These are phyloP conservation scores for Blastobotrys muscicola DNA, from an alignment of 805 yeast genomes.

Conservation along the genomic window DNA sequence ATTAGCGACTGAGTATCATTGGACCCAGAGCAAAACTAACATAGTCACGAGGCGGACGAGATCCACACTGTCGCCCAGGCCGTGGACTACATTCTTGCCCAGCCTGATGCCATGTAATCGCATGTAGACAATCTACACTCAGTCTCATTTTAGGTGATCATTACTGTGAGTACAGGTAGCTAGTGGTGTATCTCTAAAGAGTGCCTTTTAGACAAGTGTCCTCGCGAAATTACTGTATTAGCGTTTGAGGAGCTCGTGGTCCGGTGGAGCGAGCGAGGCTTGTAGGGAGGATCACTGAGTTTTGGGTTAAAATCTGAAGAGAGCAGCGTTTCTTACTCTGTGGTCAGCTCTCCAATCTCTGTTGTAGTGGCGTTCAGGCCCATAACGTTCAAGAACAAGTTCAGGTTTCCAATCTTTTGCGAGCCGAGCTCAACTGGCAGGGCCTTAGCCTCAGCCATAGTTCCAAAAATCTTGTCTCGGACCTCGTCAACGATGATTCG, in stretches of 20 bases:
- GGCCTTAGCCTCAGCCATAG: conserved; percentile 62
- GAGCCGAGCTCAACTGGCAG: conserved; percentile 43
- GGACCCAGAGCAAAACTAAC: no score
- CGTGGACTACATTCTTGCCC: conserved; percentile 68
- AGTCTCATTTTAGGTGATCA: no score
- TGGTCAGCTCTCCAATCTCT: conserved; percentile 65
- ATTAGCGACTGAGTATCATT: no score
- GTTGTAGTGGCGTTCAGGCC: conserved; percentile 87
- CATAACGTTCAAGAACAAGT: conserved; percentile 90
- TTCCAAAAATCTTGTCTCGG: conserved; percentile 85
- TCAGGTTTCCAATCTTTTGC: conserved; percentile 66
- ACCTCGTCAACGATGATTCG: conserved; percentile 90
- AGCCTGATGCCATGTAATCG: conserved; percentile 23
- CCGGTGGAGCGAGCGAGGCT: no score
- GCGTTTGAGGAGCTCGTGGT: no score
- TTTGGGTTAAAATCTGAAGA: background rate
- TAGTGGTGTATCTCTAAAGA: no score
- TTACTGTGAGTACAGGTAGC: no score
- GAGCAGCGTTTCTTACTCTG: conserved; percentile 3
- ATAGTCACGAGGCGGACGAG: conserved; percentile 40
- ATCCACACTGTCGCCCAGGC: conserved; percentile 92
- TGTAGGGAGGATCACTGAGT: no score
- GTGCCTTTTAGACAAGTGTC: no score
- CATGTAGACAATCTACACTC: no score
- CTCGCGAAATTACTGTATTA: no score